Evolutionary conservation across 805 yeast genomes (phyloP).

Genomic region (Lipomyces starkeyi): DNA sequence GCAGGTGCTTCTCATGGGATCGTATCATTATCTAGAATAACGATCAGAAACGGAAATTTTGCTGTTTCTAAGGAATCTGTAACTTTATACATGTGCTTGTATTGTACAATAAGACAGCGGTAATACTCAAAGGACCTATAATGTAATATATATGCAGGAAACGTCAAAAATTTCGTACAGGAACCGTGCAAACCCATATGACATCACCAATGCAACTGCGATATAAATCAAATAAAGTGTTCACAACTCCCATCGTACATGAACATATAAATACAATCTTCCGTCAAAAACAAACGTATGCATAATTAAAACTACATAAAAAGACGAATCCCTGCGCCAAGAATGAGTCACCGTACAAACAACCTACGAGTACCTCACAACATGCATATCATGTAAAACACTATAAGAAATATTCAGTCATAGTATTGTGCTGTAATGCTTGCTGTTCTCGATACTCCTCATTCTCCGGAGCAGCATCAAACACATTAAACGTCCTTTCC

Average conservation of each 20-base stretch:
- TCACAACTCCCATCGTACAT: background rate
- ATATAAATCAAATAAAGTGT: background rate
- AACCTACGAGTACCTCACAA: background rate
- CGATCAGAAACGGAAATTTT: background rate
- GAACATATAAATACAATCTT: background rate
- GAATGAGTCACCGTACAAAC: background rate
- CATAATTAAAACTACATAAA: background rate
- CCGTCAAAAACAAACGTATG: background rate
- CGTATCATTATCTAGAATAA: conserved; percentile 81
- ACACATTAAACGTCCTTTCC: conserved; percentile 80
- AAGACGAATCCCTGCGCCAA: background rate
- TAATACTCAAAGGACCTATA: background rate
- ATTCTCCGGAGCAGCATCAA: conserved; percentile 96
- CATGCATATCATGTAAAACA: background rate
- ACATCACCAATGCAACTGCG: conserved; percentile 4
- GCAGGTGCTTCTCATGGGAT: conserved; percentile 74
- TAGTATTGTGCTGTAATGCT: conserved; percentile 23
- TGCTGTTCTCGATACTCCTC: conserved; percentile 53
- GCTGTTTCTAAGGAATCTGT: background rate
- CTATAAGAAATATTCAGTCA: conserved; percentile 37
- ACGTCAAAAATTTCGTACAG: conserved; percentile 16
- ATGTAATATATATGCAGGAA: conserved; percentile 4
- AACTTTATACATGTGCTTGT: background rate
- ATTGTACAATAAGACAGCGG: background rate
- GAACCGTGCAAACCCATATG: conserved; percentile 15